These are phyloP conservation scores for Cryphonectria radicalis DNA, from an alignment of 2,329 filamentous ascomycete species.

Conservation along the genomic window DNA sequence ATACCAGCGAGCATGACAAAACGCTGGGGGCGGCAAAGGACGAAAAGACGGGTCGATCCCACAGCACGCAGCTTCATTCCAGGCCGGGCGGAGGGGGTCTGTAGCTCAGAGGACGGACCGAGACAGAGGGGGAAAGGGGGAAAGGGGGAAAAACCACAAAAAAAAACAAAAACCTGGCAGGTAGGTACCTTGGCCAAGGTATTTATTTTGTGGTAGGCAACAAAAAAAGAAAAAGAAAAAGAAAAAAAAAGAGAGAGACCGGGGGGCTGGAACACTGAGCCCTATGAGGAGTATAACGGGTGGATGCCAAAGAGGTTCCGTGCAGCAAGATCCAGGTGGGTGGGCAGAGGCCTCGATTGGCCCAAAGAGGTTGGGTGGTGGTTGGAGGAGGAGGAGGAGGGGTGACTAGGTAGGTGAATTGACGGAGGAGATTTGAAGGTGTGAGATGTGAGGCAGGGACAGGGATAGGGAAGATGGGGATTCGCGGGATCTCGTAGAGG, in stretches of 20 bases:
- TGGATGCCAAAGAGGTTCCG: background rate
- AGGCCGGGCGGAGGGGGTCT: background rate
- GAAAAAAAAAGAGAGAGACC: background rate
- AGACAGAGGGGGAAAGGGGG: background rate
- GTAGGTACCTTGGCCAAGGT: conserved; percentile 22
- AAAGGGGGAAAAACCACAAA: too few relatives aligned
- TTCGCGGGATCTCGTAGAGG: conserved; percentile 1
- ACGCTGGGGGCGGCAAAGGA: conserved; percentile 1
- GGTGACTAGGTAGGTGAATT: background rate
- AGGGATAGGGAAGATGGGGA: background rate
- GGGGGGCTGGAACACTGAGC: background rate
- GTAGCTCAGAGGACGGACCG: conserved; percentile 2
- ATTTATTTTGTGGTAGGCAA: conserved; percentile 2
- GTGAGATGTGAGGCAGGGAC: background rate
- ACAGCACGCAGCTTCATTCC: background rate
- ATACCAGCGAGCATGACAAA: background rate
- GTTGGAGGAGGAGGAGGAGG: background rate
- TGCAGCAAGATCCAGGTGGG: conserved; percentile 1
- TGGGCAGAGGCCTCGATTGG: background rate
- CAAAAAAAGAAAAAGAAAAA: too few relatives aligned
- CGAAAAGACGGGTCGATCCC: background rate
- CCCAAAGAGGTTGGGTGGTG: background rate
- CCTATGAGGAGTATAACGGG: background rate
- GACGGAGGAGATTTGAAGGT: background rate
- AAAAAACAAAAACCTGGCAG: conserved; percentile 15